Evolutionary conservation across 2,329 filamentous ascomycete genomes (phyloP), one percentile per base, ranked within the genome.

Genomic region (Calonectria pauciramosa): DNA sequence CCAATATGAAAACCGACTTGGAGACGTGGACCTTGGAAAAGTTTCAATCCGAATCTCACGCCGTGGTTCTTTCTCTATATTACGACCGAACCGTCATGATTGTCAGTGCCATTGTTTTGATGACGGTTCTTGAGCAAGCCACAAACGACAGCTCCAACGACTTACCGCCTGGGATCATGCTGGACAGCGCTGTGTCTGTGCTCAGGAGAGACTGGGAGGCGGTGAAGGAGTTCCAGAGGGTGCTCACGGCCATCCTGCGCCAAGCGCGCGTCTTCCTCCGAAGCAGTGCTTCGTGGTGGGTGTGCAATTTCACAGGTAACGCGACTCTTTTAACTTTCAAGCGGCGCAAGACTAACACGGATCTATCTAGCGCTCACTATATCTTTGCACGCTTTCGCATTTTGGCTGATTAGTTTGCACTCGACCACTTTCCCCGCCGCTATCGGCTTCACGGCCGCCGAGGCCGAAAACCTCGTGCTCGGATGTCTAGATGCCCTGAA

Each of bases 231-330:
- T 79, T 80, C 38, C 77, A 80, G 7, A 68, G 30, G 1, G 38
- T 82, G 1, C 73, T 81, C 9, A 52, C 76, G 2, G 54, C 71
- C 11, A 73, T 82, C 4, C 34, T 81, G 3, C 70, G 64, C 2
- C 64, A 78, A n/a, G 54, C 76, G 5, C 76, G 72, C 8, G 36
- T 59, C 3, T 83, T 82, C 54, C 67, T 82, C 30, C 78, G 75
- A 41, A 30, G 71, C 18, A 82, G 83, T 59, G 81, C 80, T 1
- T 72, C 79, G 18, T 83, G 82, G 82, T 83, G 82, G 82, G 76
- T 78, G n/a, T 82, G 80, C 67, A 83, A 83, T 65, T 83, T 82
- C 52, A 79, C 77, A 70, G 76, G 82, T 82, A 76, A 23, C 26
- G n/a, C 51, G 23, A 26, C 18, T 8, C 13, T 11, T 41, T 23